Percentiles rank a stretch among this genome's conserved stretches.
Conservation (phyloP, 2,329 filamentous ascomycete genomes). For the Colletotrichum coccodes region DNA sequence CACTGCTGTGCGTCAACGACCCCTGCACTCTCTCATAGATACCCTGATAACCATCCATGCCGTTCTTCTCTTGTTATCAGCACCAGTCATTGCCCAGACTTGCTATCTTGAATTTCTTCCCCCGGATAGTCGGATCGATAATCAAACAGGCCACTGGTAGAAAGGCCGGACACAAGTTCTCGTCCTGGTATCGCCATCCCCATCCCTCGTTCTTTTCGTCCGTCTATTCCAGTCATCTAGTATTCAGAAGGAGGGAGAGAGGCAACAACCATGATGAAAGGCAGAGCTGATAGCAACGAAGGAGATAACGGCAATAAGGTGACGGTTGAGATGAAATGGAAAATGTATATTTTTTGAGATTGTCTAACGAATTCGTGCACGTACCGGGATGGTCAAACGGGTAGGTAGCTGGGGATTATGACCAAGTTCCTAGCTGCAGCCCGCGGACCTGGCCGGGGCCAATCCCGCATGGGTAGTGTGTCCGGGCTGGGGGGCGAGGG, state of each 20-base stretch:
- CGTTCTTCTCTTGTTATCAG: conserved; percentile 7
- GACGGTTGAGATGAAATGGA: no score
- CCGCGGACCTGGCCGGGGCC: not conserved
- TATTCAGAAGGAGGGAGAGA: no score
- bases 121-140: not conserved
- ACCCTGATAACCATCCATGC: conserved; percentile 11
- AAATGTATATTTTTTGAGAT: no score
- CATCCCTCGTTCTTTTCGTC: no score
- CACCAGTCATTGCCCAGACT: not conserved
- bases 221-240: no score
- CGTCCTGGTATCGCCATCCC: no score
- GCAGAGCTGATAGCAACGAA: no score
- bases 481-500: not conserved
- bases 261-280: no score
- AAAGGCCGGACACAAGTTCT: no score
- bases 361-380: no score
- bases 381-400: not conserved
- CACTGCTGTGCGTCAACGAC: conserved; percentile 16
- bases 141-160: no score
- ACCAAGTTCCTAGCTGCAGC: not conserved
- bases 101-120: not conserved
- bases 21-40: not conserved
- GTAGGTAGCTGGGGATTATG: not conserved
- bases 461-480: conserved; percentile 1
- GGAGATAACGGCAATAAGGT: no score